Evolutionary conservation across 1,284 basidiomycete species (phyloP).

Genomic region (Ceratobasidium sp.): DNA sequence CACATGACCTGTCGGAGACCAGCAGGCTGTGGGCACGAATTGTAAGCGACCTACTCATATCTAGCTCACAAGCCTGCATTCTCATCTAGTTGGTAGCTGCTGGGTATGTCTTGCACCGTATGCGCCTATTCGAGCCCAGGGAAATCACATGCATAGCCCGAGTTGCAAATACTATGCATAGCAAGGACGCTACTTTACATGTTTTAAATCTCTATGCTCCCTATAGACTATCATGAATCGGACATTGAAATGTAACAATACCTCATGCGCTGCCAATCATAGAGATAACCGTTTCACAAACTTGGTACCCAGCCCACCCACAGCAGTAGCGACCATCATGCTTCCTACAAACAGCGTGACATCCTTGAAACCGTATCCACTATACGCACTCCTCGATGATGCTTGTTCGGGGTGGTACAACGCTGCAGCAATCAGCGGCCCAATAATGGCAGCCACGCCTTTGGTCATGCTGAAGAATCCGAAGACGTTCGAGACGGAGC

Average conservation of each 20-base stretch:
- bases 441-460: constrained; percentile 18
- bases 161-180: constrained; percentile 3
- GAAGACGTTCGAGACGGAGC: constrained; percentile 7
- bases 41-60: too few relatives aligned
- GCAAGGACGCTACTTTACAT: too few relatives aligned
- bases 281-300: constrained; percentile 7
- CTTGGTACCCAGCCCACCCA: constrained; percentile 12
- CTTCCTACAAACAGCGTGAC: constrained; percentile 38
- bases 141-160: background rate
- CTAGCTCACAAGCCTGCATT: too few relatives aligned
- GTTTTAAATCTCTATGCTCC: too few relatives aligned
- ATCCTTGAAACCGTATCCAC: constrained; percentile 34
- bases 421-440: constrained; percentile 18
- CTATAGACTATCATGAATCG: too few relatives aligned
- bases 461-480: constrained; percentile 29
- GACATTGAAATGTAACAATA: too few relatives aligned
- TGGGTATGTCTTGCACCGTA: constrained; percentile 8
- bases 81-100: too few relatives aligned
- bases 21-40: constrained; percentile 21
- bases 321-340: constrained; percentile 38
- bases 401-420: constrained; percentile 19
- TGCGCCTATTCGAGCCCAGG: background rate
- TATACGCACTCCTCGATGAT: constrained; percentile 17
- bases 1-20: constrained; percentile 24
- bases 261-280: too few relatives aligned